phyloP scores from a whole-genome alignment of 1,284 basidiomycete species.

The Singerocomus rubriflavus region DNA sequence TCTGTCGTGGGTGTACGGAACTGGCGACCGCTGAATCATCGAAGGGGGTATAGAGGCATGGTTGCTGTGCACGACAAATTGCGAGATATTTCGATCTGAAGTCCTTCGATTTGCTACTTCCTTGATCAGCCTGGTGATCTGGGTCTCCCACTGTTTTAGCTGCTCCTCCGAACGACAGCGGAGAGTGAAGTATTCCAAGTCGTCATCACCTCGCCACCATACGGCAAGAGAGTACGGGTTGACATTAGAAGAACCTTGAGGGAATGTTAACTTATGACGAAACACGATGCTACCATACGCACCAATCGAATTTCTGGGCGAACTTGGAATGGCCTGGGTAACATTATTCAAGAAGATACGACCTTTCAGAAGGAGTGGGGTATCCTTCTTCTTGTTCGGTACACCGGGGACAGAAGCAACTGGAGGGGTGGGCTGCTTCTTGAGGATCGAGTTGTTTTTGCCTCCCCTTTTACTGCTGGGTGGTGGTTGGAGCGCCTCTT shows the following conservation, averaged over 20 bases:
- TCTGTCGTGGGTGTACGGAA: constrained; percentile 44
- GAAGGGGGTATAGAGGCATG: constrained; percentile 28
- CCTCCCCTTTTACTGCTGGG: constrained; percentile 56
- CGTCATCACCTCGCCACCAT: constrained; percentile 93
- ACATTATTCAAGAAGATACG: constrained; percentile 98
- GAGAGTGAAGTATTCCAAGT: constrained; percentile 91
- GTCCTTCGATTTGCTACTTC: constrained; percentile 61
- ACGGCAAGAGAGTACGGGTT: constrained; percentile 74
- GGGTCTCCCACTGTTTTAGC: constrained; percentile 87
- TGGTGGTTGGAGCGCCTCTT: constrained; percentile 62
- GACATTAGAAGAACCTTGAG: constrained; percentile 41
- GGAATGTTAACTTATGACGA: constrained; percentile 10
- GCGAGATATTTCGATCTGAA: constrained; percentile 52
- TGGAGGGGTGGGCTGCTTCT: constrained; percentile 56
- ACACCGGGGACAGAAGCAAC: constrained; percentile 47
- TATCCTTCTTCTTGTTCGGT: constrained; percentile 68
- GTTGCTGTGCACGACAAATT: constrained; percentile 35
- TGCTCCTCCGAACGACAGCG: constrained; percentile 93
- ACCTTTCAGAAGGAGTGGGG: constrained; percentile 88
- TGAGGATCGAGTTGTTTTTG: constrained; percentile 76
- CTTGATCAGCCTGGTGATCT: constrained; percentile 85
- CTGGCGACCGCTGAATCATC: constrained; percentile 27
- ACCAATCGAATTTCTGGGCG: constrained; percentile 61
- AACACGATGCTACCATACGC: constrained; percentile 29
- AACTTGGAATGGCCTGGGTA: constrained; percentile 64